Conservation (phyloP, 2,329 filamentous ascomycete species). For the Ceratocystis papillata region DNA sequence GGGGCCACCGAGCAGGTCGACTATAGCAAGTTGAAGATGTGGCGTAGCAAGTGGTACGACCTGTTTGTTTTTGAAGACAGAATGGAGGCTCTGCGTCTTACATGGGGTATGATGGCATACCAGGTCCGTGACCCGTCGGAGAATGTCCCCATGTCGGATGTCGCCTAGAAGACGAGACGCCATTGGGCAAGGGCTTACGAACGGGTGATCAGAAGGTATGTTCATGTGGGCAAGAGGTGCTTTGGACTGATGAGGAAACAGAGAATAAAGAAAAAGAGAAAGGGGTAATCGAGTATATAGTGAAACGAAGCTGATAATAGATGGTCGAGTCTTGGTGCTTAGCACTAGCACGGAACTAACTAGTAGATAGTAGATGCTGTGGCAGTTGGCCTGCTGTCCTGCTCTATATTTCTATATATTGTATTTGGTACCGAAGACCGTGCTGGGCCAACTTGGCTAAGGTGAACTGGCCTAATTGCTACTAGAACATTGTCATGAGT, state of each 20-base stretch:
- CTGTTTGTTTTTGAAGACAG: conserved; percentile 46
- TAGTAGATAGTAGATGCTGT: not conserved
- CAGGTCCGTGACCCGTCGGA: conserved; percentile 40
- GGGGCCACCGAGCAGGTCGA: conserved; percentile 37
- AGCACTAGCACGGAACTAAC: not conserved
- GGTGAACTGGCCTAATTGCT: too few species aligned
- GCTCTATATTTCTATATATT: not conserved
- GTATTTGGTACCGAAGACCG: not conserved
- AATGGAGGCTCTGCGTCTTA: conserved; percentile 44
- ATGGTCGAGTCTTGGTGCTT: not conserved
- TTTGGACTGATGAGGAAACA: not conserved
- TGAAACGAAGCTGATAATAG: not conserved
- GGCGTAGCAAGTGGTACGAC: conserved; percentile 52
- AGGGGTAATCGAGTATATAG: not conserved
- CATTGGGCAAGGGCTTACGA: conserved; percentile 16
- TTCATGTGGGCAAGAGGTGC: conserved; percentile 1
- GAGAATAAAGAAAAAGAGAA: conserved; percentile 14
- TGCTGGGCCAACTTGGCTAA: too few species aligned
- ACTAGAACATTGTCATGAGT: too few species aligned
- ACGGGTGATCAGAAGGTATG: conserved; percentile 1
- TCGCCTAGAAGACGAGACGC: conserved; percentile 16
- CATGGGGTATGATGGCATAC: conserved; percentile 52
- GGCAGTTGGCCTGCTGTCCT: not conserved
- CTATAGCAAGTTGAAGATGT: conserved; percentile 45
- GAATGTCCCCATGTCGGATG: conserved; percentile 17